Base-by-base conservation (phyloP, 352 stramenopile species). In the Saprolegnia diclina region DNA sequence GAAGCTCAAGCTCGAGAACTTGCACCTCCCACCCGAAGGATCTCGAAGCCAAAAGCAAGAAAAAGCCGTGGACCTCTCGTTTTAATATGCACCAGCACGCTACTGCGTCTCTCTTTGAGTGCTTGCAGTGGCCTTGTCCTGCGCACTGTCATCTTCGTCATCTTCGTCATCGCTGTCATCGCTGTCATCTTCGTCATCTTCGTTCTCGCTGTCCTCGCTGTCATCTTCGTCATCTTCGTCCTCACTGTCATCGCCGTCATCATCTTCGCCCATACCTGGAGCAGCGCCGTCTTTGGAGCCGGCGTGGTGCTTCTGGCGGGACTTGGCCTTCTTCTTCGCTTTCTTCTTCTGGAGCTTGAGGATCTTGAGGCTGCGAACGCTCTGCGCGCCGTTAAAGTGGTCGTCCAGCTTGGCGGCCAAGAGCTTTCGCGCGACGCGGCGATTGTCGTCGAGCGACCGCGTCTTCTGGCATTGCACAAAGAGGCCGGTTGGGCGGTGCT, bases 391-490 rank as follows among this genome's bases (percentile, higher is more conserved):
- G 57, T 92, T 92, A 40, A 90, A 54, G 21, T 81, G 77, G 69
- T 92, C 82, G 67, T 92, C 85, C 38, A 92, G 68, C 68, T 92
- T 92, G 65, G 86, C 78, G 32, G 83, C 61, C 71, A 92, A 68
- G 54, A 92, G 67, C 40, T 88, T 86, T 29, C 85, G 81, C 29
- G 85, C 85, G 10, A 85, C 82, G 64, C 83, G 81, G 56, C 85
- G 83, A 56, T 92, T 92, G 73, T 81, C 83, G 57, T 91, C 83
- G 21, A 92, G 77, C 67, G 82, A 91, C 26, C 85, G 82, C 56
- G 85, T 91, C 74, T 91, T 87, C 68, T 92, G 85, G 73, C 81
- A 90, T 29, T 80, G 84, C 69, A 92, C 80, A 53, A 85, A 82
- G 7, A 92, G 64, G 4, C 84, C 88, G 40, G 89, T 92, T 21